Evolutionary conservation across 1,284 basidiomycete species (phyloP).

Genomic region (Sporisorium sorghi): DNA sequence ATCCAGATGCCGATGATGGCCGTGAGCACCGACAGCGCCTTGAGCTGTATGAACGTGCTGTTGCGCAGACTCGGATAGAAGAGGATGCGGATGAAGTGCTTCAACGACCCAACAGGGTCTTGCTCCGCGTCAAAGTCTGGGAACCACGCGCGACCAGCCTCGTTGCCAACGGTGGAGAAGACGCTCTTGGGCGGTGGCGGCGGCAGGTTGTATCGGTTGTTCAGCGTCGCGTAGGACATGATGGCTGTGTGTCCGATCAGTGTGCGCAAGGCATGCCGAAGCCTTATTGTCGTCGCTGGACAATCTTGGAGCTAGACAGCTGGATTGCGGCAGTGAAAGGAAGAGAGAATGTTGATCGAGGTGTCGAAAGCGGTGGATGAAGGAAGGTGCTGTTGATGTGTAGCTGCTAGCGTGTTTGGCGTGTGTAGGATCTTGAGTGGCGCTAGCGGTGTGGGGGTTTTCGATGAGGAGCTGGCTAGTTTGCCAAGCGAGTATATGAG

Average conservation of each 20-base stretch:
- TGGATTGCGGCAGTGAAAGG: too few species aligned
- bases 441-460: too few species aligned
- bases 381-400: too few species aligned
- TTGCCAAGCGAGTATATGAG: too few species aligned
- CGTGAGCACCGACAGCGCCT: slow-evolving; percentile 26
- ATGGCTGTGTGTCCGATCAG: too few species aligned
- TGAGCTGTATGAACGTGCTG: slow-evolving; percentile 37
- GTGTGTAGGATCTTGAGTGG: too few species aligned
- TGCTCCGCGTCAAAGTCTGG: slow-evolving; percentile 28
- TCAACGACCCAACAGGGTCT: slow-evolving; percentile 17
- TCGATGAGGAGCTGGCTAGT: too few species aligned
- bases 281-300: not conserved
- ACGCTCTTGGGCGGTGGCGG: slow-evolving; percentile 21
- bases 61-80: slow-evolving; percentile 21
- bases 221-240: slow-evolving; percentile 36
- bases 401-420: too few species aligned
- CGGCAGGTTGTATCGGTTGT: slow-evolving; percentile 20
- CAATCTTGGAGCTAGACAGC: too few species aligned
- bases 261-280: too few species aligned
- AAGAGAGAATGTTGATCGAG: too few species aligned
- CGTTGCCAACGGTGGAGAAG: slow-evolving; percentile 24
- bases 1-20: slow-evolving; percentile 32
- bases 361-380: too few species aligned
- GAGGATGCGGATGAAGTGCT: slow-evolving; percentile 24
- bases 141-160: slow-evolving; percentile 32